Conservation (phyloP, 208 protist genomes). For the Herpetomonas samuelpessoai region DNA sequence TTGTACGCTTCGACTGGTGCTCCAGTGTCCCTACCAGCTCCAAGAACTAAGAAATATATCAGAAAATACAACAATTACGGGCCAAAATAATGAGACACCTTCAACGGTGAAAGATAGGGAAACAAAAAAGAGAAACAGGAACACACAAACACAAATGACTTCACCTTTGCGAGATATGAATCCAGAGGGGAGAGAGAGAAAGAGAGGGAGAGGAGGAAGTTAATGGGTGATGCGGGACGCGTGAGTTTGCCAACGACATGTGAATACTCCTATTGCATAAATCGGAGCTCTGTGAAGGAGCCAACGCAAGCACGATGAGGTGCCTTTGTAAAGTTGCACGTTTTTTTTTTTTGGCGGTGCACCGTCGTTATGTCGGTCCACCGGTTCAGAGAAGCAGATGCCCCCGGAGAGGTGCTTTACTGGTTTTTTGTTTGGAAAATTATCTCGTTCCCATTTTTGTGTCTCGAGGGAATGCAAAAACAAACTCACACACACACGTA, state of each 20-base stretch:
- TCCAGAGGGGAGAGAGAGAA: not conserved
- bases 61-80: not conserved
- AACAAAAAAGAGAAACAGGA: slow-evolving; percentile 15
- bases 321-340: too few species aligned
- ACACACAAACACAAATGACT: slow-evolving; percentile 4
- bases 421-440: not conserved
- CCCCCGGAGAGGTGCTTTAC: too few species aligned
- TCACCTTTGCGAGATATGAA: not conserved
- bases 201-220: not conserved
- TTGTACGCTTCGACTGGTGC: too few species aligned
- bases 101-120: slow-evolving; percentile 2
- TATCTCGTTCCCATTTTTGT: not conserved
- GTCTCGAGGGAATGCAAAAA: slow-evolving; percentile 1
- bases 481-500: slow-evolving; percentile 1
- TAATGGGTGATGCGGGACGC: not conserved
- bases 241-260: too few species aligned
- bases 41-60: not conserved
- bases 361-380: too few species aligned
- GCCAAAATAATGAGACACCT: too few species aligned
- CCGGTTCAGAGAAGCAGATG: too few species aligned
- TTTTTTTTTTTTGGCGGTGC: too few species aligned
- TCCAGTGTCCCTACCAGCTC: too few species aligned
- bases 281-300: too few species aligned
- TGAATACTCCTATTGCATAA: too few species aligned
- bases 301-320: too few species aligned